phyloP scores from a whole-genome alignment of 306 rosid genomes.

The Ammopiptanthus mongolicus region DNA sequence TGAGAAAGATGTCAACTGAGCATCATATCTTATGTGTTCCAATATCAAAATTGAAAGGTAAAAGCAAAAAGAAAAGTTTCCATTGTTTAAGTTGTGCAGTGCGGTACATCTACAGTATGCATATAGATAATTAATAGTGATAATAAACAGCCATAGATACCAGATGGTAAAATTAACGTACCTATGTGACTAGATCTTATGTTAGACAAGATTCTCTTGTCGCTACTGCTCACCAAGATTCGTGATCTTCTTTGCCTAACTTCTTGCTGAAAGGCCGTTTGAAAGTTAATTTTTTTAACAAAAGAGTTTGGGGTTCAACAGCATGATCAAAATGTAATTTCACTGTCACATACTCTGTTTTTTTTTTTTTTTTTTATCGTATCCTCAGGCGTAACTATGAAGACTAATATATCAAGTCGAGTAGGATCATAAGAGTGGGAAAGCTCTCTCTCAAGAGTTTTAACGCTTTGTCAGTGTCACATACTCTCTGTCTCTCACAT shows the following conservation, averaged over 20 bases:
- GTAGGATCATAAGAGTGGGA: no score
- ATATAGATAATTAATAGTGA: neutral
- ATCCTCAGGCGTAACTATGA: no score
- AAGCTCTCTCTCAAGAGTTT: no score
- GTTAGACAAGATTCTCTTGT: conserved; percentile 8
- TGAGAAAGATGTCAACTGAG: no score
- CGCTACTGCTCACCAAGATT: neutral
- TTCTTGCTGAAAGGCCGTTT: neutral
- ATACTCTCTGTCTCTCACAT: no score
- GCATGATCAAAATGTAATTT: neutral
- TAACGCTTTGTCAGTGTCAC: neutral
- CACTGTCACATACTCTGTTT: neutral
- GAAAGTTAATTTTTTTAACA: neutral
- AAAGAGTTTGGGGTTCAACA: neutral
- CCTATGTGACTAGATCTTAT: neutral
- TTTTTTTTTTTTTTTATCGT: no score
- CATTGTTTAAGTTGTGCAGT: neutral
- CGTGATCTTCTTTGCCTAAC: conserved; percentile 17
- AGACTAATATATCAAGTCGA: no score
- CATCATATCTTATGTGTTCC: no score
- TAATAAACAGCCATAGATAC: neutral
- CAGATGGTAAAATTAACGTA: neutral
- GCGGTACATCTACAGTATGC: neutral
- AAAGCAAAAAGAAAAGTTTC: conserved; percentile 2
- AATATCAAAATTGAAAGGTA: neutral